Base-by-base conservation (phyloP, 2,329 filamentous ascomycete genomes). In the Colletotrichum sp. region DNA sequence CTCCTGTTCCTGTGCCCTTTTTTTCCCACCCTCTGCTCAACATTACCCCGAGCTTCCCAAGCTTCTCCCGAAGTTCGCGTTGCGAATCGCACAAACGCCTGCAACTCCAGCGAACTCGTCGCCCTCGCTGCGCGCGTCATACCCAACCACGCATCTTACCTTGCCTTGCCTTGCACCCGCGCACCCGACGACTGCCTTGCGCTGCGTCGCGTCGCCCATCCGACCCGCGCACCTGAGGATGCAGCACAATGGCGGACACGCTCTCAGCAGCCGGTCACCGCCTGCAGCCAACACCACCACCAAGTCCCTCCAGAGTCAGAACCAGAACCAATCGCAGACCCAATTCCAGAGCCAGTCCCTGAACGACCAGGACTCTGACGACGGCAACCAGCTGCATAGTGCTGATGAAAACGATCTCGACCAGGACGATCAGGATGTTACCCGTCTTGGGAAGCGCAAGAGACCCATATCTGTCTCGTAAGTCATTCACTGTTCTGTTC, bases 401-500 rank as follows among this genome's bases (percentile, higher is more conserved):
- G 86, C 80, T 48, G 86, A 86, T 66, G 86, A 87, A 60, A 80
- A 82, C 65, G 85, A 87, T 67, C 80, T 83, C 71, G 87, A 89
- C 58, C 86, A 87, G 73, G 86, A 88, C 74, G 85, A 86, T 70
- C 81, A 85, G 64, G 86, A 89, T 66, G 80, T 83, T 27, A 82
- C 82, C 34, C 86, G 85, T 68, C 85, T 82, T 76, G 87, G 89
- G 74, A 93, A 93, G 83, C 89, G 91, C 77, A 93, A 92, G 82
- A 87, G 91, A 74, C 89, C 90, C 75, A 87, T 91, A 66, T 91
- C 90, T 75, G 90, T 92, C 76, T 92, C 90, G 90, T 92, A 87
- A 80, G 87, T 87, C 66, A 30, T 76, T 28, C n/a, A 27, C 52
- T 77, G 34, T 75, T 66, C 36, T 74, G 66, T 74, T n/a, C 66